Percentiles rank a stretch among this genome's conserved stretches.
Evolutionary conservation across 148 eudicot genomes (phyloP).

Genomic region (Silene uniflora): DNA sequence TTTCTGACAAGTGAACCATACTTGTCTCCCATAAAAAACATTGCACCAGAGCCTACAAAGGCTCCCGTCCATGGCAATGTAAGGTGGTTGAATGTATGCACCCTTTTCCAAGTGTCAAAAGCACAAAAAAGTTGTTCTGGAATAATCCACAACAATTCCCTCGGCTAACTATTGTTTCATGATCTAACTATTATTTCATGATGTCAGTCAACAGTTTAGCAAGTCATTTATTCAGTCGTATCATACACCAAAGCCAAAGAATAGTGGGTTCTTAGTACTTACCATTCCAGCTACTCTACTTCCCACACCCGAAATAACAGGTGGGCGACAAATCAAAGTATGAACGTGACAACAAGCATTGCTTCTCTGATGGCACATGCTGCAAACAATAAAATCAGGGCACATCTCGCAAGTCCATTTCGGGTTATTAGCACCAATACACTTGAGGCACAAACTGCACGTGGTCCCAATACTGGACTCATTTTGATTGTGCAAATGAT

Average conservation of each 20-base stretch:
- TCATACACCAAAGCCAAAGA: neutral
- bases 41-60: neutral
- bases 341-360: conserved; percentile 41
- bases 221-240: neutral
- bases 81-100: neutral
- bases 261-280: conserved; percentile 12
- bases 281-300: conserved; percentile 24
- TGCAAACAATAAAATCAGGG: conserved; percentile 47
- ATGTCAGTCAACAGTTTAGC: neutral
- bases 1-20: neutral
- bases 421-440: conserved; percentile 29
- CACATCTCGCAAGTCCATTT: conserved; percentile 56
- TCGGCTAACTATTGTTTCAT: neutral
- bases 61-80: neutral
- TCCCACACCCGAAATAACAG: conserved; percentile 17
- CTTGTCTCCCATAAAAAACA: neutral
- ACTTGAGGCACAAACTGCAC: conserved; percentile 49
- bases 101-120: neutral
- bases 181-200: neutral
- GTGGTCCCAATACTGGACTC: conserved; percentile 20
- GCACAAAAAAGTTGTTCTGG: neutral
- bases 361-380: conserved; percentile 43
- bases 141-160: too few relatives aligned
- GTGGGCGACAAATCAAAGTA: conserved; percentile 25
- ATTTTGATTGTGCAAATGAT: conserved; percentile 55